phyloP scores from a whole-genome alignment of 331 rosid genomes.

The Erythrophleum ivorense region DNA sequence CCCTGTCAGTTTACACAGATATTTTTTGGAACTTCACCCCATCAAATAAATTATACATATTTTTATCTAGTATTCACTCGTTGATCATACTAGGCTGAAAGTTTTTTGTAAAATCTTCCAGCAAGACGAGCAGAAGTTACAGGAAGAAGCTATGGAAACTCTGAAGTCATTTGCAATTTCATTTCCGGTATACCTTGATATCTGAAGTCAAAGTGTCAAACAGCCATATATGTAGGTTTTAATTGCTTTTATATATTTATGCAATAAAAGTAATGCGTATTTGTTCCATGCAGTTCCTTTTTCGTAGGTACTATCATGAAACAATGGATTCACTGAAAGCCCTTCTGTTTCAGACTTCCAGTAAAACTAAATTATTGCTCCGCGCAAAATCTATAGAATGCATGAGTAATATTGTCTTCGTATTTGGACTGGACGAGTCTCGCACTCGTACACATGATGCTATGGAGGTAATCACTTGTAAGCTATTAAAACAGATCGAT shows the following conservation, averaged over 20 bases:
- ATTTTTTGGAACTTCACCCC: not conserved
- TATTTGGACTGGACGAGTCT: not conserved
- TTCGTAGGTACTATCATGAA: slow-evolving; percentile 18
- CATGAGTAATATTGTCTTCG: slow-evolving; percentile 22
- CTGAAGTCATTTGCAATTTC: slow-evolving; percentile 20
- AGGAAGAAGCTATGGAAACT: slow-evolving; percentile 29
- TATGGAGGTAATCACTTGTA: slow-evolving; percentile 18
- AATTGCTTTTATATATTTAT: not conserved
- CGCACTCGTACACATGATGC: not conserved
- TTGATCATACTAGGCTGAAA: slow-evolving; percentile 18
- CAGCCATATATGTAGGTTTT: not conserved
- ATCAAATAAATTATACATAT: not conserved
- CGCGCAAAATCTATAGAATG: slow-evolving; percentile 35
- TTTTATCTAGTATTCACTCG: not conserved
- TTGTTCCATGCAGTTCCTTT: slow-evolving; percentile 23
- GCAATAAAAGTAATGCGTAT: not conserved
- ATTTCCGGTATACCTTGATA: slow-evolving; percentile 36
- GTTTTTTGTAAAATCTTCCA: slow-evolving; percentile 22
- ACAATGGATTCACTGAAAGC: slow-evolving; percentile 30
- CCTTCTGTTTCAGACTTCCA: not conserved
- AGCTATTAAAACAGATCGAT: no score
- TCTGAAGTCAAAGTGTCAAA: not conserved
- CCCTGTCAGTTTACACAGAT: not conserved
- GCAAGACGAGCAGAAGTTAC: slow-evolving; percentile 11
- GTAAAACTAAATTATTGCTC: not conserved